Conservation (phyloP, 108 stramenopile genomes). For the Nitzschia putrida region DNA sequence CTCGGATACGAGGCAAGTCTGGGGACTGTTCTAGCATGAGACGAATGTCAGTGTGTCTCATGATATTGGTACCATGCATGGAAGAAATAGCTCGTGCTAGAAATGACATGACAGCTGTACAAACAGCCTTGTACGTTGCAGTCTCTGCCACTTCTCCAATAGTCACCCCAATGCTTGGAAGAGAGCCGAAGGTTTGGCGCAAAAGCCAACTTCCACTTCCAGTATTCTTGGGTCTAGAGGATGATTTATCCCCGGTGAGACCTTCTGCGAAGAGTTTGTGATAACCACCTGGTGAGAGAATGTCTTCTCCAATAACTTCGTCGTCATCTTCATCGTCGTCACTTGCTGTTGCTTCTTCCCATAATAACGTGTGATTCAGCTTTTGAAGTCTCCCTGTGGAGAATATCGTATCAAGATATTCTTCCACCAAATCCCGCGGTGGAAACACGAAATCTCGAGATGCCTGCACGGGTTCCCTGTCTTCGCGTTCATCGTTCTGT, state of each 20-base stretch:
- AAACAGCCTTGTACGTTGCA: slow-evolving; percentile 81
- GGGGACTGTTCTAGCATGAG: slow-evolving; percentile 70
- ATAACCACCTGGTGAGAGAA: slow-evolving; percentile 65
- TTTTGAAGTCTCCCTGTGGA: slow-evolving; percentile 58
- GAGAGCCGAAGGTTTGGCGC: slow-evolving; percentile 69
- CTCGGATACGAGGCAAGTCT: slow-evolving; percentile 70
- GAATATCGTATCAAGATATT: slow-evolving; percentile 81
- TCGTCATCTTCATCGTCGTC: slow-evolving; percentile 64
- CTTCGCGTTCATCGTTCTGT: slow-evolving; percentile 27
- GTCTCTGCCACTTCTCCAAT: slow-evolving; percentile 83
- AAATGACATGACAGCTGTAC: slow-evolving; percentile 66
- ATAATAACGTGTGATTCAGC: slow-evolving; percentile 85
- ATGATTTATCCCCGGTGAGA: slow-evolving; percentile 16
- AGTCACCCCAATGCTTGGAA: slow-evolving; percentile 80
- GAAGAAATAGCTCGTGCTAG: slow-evolving; percentile 70
- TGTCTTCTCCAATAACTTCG: slow-evolving; percentile 64
- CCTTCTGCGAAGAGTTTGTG: slow-evolving; percentile 58
- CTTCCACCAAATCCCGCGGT: slow-evolving; percentile 74
- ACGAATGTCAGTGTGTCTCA: slow-evolving; percentile 84
- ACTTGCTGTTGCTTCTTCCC: slow-evolving; percentile 45
- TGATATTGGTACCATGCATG: slow-evolving; percentile 83
- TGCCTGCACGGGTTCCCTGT: slow-evolving; percentile 22
- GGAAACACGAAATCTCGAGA: slow-evolving; percentile 79
- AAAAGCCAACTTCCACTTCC: slow-evolving; percentile 85
- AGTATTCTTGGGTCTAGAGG: slow-evolving; percentile 31